phyloP scores from a whole-genome alignment of 2,329 filamentous ascomycete genomes.

The Penicillium vulpinum region DNA sequence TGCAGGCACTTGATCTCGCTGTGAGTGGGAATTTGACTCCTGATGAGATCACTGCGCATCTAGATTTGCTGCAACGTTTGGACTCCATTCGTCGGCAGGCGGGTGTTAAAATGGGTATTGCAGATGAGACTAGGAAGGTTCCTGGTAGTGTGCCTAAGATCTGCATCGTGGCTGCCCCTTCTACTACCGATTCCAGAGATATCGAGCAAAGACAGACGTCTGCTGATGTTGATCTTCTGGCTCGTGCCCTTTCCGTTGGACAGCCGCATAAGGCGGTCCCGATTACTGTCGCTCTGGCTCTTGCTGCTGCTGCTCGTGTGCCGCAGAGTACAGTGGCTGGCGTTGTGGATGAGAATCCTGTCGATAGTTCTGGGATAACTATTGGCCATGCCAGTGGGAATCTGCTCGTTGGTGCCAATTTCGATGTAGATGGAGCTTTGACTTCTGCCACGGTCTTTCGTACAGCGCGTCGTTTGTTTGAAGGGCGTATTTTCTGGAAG shows the following conservation, averaged over 20 bases:
- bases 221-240: constrained; percentile 43
- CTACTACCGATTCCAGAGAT: constrained; percentile 6
- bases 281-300: constrained; percentile 55
- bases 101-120: constrained; percentile 62
- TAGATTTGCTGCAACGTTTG: constrained; percentile 48
- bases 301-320: constrained; percentile 52
- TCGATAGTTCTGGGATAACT: constrained; percentile 37
- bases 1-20: constrained; percentile 56
- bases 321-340: constrained; percentile 42
- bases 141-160: constrained; percentile 64
- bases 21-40: constrained; percentile 49
- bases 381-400: constrained; percentile 52
- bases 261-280: constrained; percentile 60
- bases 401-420: constrained; percentile 45
- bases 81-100: constrained; percentile 60
- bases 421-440: constrained; percentile 38
- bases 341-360: constrained; percentile 23
- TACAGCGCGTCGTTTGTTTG: constrained; percentile 52
- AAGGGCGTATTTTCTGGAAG: constrained; percentile 49
- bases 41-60: constrained; percentile 52
- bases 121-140: constrained; percentile 44
- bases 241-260: constrained; percentile 56
- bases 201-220: constrained; percentile 28
- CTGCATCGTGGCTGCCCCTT: constrained; percentile 50
- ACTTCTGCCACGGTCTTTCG: constrained; percentile 47